Percentiles rank a stretch among this genome's conserved stretches.
Evolutionary conservation across 805 yeast species (phyloP).

Genomic region (Ogataea trehalophila): DNA sequence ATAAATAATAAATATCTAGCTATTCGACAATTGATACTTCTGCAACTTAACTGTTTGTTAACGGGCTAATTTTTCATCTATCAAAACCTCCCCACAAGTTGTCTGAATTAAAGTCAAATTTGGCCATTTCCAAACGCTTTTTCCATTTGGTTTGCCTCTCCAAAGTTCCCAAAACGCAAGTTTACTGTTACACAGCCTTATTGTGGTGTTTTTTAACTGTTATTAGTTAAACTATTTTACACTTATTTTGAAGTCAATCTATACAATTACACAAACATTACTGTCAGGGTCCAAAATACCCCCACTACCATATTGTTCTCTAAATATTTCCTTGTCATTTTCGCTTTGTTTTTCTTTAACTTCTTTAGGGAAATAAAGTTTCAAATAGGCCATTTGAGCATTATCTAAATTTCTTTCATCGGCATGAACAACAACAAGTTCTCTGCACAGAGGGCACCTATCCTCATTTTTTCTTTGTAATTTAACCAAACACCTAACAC

Average conservation of each 20-base stretch:
- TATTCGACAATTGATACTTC: no score
- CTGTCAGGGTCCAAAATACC: conserved; percentile 26
- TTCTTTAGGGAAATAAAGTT: conserved; percentile 60
- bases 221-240: no score
- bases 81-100: no score
- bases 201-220: no score
- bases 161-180: no score
- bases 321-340: conserved; percentile 43
- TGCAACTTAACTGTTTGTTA: no score
- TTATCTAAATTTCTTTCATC: conserved; percentile 56
- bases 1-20: no score
- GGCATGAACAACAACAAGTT: conserved; percentile 49
- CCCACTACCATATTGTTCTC: conserved; percentile 36
- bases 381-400: conserved; percentile 47
- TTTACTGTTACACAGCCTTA: no score
- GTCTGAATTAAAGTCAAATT: no score
- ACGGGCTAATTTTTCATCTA: no score
- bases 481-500: conserved; percentile 68
- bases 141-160: no score
- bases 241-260: background rate
- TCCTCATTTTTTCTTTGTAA: conserved; percentile 53
- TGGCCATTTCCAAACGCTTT: no score
- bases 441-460: conserved; percentile 66
- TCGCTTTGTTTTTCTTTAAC: conserved; percentile 57
- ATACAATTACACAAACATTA: conserved; percentile 25